Evolutionary conservation across 371 early-diverging fungal genomes (phyloP).

Genomic region (Lichtheimia ramosa): DNA sequence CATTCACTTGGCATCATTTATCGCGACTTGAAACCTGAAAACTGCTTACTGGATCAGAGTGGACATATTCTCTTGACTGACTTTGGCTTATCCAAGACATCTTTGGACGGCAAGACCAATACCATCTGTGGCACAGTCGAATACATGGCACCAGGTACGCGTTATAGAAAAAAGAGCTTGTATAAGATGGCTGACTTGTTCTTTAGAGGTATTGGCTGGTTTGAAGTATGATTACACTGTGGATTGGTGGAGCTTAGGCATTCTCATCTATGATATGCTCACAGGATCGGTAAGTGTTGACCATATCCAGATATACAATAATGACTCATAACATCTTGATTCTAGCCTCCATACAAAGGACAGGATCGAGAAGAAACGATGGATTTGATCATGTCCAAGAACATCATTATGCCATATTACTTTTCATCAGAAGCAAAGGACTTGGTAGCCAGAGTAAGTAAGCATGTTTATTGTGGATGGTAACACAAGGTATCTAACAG

Average conservation of each 20-base stretch:
- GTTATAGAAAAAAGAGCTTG: too few relatives aligned
- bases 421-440: constrained; percentile 68
- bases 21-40: constrained; percentile 89
- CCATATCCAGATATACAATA: neutral
- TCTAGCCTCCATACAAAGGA: constrained; percentile 74
- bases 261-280: constrained; percentile 89
- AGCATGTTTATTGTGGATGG: neutral
- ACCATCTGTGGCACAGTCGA: constrained; percentile 94
- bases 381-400: constrained; percentile 76
- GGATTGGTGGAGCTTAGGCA: constrained; percentile 96
- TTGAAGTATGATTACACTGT: constrained; percentile 84
- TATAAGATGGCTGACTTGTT: too few relatives aligned
- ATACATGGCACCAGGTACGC: constrained; percentile 64
- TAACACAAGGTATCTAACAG: neutral
- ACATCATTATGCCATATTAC: constrained; percentile 73
- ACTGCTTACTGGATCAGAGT: constrained; percentile 76
- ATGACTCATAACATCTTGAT: neutral
- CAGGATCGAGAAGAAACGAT: constrained; percentile 77
- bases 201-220: constrained; percentile 74
- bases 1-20: constrained; percentile 87
- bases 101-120: constrained; percentile 68
- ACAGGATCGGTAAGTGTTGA: constrained; percentile 59
- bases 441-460: constrained; percentile 42
- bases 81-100: constrained; percentile 89
- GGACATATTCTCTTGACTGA: constrained; percentile 89